phyloP scores from a whole-genome alignment of 257 asterid genomes.

The Haberlea rhodopensis region DNA sequence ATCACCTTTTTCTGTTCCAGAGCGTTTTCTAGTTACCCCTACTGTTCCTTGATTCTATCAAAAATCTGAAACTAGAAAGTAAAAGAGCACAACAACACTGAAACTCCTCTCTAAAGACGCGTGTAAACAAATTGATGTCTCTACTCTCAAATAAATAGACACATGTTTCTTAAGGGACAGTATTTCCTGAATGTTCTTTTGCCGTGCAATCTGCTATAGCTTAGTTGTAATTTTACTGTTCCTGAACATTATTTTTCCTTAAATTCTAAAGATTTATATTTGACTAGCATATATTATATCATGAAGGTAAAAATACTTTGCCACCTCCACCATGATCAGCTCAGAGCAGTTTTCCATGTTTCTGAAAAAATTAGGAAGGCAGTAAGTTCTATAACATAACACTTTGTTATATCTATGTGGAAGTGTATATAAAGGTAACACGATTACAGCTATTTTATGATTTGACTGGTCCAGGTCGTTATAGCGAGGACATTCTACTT shows the following conservation, averaged over 20 bases:
- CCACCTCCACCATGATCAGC: constrained; percentile 95
- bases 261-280: constrained; percentile 9
- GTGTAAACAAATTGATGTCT: not conserved
- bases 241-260: not conserved
- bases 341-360: constrained; percentile 87
- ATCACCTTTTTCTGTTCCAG: not conserved
- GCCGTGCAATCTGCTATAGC: not conserved
- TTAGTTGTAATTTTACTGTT: not conserved
- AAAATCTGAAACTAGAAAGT: not conserved
- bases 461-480: constrained; percentile 49
- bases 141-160: not conserved
- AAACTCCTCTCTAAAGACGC: not conserved
- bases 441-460: constrained; percentile 1
- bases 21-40: not conserved
- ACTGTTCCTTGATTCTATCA: not conserved
- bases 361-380: constrained; percentile 87
- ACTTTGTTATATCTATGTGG: not conserved
- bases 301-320: constrained; percentile 77
- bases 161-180: not conserved
- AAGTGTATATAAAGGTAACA: not conserved
- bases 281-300: constrained; percentile 20
- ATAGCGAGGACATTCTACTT: constrained; percentile 83
- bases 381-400: constrained; percentile 43
- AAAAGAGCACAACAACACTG: not conserved
- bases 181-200: not conserved